A percentile compares a stretch with the other conserved stretches of the same genome.
Conservation (phyloP, 176 grass and related monocot species). For the Chrysopogon serrulatus region DNA sequence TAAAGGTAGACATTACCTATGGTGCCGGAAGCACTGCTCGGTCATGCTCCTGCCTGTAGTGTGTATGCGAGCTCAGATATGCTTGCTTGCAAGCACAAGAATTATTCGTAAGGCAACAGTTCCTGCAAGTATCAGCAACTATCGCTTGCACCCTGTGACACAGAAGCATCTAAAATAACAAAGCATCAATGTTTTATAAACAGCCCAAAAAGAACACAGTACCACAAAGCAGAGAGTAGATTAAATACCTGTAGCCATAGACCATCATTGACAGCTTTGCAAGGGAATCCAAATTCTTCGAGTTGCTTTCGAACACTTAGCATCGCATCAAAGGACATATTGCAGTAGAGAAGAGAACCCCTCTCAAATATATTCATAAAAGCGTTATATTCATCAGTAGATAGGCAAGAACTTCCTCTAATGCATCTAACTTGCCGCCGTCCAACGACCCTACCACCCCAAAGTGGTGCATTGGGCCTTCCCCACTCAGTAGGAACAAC, state of each 20-base stretch:
- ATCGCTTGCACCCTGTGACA: slow-evolving; percentile 86
- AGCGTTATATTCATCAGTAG: slow-evolving; percentile 74
- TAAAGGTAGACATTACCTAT: slow-evolving; percentile 65
- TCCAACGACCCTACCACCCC: slow-evolving; percentile 80
- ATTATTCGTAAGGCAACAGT: slow-evolving; percentile 86
- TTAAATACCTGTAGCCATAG: slow-evolving; percentile 91
- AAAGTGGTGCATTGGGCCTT: slow-evolving; percentile 59
- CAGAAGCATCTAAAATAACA: slow-evolving; percentile 88
- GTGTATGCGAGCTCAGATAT: slow-evolving; percentile 64
- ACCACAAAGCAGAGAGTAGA: slow-evolving; percentile 12
- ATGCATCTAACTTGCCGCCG: slow-evolving; percentile 63
- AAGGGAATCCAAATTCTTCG: slow-evolving; percentile 97
- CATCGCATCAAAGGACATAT: slow-evolving; percentile 96
- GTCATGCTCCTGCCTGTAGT: slow-evolving; percentile 90
- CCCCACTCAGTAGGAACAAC: slow-evolving; percentile 54
- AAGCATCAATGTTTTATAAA: slow-evolving; percentile 28
- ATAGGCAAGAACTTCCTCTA: slow-evolving; percentile 56
- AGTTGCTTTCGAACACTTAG: slow-evolving; percentile 91
- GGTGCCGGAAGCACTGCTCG: slow-evolving; percentile 59
- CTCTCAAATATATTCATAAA: slow-evolving; percentile 99
- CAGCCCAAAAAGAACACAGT: slow-evolving; percentile 5
- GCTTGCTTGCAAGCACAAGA: slow-evolving; percentile 93
- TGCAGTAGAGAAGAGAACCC: slow-evolving; percentile 96
- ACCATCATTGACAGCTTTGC: slow-evolving; percentile 96
- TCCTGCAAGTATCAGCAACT: slow-evolving; percentile 90